These are phyloP conservation scores for Ceratobasidium sp. DNA, from an alignment of 1,284 basidiomycete species.

Conservation along the genomic window DNA sequence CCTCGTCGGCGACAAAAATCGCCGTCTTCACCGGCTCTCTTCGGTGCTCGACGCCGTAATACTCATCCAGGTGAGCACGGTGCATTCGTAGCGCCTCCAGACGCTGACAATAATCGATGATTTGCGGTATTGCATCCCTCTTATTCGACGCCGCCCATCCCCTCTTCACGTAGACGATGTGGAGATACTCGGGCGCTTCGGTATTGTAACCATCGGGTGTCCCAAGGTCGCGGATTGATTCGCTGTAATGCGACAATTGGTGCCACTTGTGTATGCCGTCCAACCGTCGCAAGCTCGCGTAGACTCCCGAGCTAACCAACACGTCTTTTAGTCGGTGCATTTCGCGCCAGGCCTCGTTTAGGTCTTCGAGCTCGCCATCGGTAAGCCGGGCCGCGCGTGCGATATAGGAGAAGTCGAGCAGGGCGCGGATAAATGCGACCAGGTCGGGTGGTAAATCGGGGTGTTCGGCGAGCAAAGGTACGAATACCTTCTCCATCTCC, in stretches of 20 bases:
- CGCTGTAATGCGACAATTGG: slow-evolving; percentile 25
- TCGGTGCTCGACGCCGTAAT: not conserved
- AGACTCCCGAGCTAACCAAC: not conserved
- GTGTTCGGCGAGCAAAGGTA: slow-evolving; percentile 1
- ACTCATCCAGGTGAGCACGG: slow-evolving; percentile 4
- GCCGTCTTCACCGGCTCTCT: not conserved
- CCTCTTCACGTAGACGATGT: slow-evolving; percentile 17
- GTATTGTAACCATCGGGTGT: slow-evolving; percentile 35
- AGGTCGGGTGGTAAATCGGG: no score
- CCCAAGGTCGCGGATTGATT: slow-evolving; percentile 7
- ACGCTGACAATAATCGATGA: not conserved
- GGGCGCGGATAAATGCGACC: not conserved
- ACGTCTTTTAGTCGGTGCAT: slow-evolving; percentile 12
- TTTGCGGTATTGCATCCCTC: not conserved
- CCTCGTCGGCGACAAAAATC: not conserved
- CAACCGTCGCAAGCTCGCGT: not conserved
- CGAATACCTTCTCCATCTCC: slow-evolving; percentile 20
- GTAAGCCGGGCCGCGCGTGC: not conserved
- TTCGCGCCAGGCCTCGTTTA: not conserved
- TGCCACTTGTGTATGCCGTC: slow-evolving; percentile 37
- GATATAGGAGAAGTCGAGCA: slow-evolving; percentile 8
- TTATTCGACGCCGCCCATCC: not conserved
- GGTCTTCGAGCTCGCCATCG: not conserved
- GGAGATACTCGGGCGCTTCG: slow-evolving; percentile 42
- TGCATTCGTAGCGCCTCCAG: not conserved